Evolutionary conservation across 108 stramenopile species (phyloP).

Genomic region (Discostella pseudostelligera): DNA sequence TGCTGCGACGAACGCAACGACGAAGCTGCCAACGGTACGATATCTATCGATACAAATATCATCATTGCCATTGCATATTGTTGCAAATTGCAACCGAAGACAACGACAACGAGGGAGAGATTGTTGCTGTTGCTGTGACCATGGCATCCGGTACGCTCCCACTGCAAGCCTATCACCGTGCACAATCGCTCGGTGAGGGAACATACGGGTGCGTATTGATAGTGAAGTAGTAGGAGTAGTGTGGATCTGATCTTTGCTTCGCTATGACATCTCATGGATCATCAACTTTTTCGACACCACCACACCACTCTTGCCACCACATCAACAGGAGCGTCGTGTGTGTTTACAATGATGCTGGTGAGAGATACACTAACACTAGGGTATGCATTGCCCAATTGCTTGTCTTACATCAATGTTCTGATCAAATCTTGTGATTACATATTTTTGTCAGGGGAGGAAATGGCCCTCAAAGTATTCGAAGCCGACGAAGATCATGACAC

Average conservation of each 20-base stretch:
- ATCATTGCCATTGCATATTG: too few species aligned
- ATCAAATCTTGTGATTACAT: too few species aligned
- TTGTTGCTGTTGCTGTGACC: too few species aligned
- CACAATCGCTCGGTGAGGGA: conserved; percentile 70
- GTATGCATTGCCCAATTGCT: too few species aligned
- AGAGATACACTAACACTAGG: too few species aligned
- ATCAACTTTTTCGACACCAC: background rate
- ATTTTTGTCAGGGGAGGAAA: conserved; percentile 74
- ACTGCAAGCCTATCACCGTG: conserved; percentile 66
- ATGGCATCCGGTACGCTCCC: conserved; percentile 81
- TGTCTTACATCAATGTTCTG: too few species aligned
- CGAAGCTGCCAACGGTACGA: too few species aligned
- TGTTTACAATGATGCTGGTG: conserved; percentile 86
- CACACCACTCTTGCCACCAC: background rate
- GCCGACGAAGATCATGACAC: conserved; percentile 48
- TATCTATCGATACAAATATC: too few species aligned
- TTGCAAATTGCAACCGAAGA: too few species aligned
- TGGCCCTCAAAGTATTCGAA: conserved; percentile 76
- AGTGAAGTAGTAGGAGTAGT: too few species aligned
- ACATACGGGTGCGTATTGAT: conserved; percentile 63
- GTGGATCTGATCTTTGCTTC: background rate
- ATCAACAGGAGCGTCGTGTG: conserved; percentile 38
- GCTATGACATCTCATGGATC: background rate
- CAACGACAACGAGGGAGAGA: too few species aligned
- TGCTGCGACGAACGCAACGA: too few species aligned